Conservation (phyloP, 208 protist species). For the Tritrichomonas musculus region DNA sequence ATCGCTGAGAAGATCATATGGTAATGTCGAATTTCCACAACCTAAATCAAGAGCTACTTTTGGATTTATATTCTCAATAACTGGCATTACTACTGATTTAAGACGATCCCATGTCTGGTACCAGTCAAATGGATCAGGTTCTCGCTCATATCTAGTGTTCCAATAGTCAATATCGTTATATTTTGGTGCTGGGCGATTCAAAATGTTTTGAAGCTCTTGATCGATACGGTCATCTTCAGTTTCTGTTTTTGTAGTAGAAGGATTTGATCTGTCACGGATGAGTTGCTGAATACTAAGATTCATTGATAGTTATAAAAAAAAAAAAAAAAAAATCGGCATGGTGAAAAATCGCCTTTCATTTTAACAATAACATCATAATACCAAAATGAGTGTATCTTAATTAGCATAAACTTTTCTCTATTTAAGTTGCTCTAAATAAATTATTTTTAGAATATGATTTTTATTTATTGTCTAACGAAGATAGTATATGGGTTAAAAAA, state of each 20-base stretch:
- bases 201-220: conserved; percentile 23
- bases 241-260: background rate
- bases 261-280: too few relatives aligned
- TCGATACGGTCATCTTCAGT: background rate
- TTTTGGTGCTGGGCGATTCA: background rate
- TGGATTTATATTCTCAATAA: background rate
- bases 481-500: too few relatives aligned
- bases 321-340: too few relatives aligned
- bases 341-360: too few relatives aligned
- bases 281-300: too few relatives aligned
- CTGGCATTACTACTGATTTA: background rate
- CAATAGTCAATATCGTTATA: background rate
- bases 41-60: background rate
- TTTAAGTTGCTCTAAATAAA: too few relatives aligned
- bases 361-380: too few relatives aligned
- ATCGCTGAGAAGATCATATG: background rate
- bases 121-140: background rate
- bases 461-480: too few relatives aligned
- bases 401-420: too few relatives aligned
- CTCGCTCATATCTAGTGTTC: background rate
- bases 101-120: background rate
- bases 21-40: background rate
- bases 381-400: too few relatives aligned
- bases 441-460: too few relatives aligned
- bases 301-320: too few relatives aligned